phyloP scores from a whole-genome alignment of 495 filamentous ascomycete species.

The Penicillium bialowiezense region DNA sequence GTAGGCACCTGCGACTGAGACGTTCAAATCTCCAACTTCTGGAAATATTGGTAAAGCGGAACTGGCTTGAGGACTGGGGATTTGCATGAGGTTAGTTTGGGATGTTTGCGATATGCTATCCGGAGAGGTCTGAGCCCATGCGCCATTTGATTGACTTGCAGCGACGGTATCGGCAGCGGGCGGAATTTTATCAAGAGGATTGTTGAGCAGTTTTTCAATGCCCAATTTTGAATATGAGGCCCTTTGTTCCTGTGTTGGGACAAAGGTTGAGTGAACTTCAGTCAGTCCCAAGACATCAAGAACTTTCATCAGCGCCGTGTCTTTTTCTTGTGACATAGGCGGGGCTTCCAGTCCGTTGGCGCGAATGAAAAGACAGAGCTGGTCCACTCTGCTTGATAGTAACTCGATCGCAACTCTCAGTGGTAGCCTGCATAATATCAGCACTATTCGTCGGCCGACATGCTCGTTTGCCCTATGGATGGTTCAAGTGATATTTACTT shows the following conservation, averaged over 20 bases:
- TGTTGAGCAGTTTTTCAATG: neutral
- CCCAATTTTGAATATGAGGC: neutral
- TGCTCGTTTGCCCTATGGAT: neutral
- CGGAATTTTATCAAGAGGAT: neutral
- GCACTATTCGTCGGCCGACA: neutral
- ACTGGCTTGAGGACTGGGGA: neutral
- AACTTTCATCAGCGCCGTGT: constrained; percentile 8
- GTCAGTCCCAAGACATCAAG: constrained; percentile 11
- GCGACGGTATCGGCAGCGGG: neutral
- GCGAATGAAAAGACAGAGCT: constrained; percentile 16
- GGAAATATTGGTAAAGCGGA: neutral
- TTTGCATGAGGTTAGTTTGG: neutral
- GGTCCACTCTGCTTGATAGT: constrained; percentile 15
- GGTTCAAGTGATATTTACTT: constrained; percentile 15
- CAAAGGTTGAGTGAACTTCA: neutral
- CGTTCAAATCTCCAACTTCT: neutral
- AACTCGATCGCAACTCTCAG: constrained; percentile 23
- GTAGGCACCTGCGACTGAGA: neutral
- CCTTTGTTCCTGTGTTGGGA: neutral
- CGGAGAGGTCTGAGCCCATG: neutral
- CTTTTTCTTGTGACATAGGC: constrained; percentile 9
- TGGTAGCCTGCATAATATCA: constrained; percentile 7
- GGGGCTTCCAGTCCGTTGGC: constrained; percentile 20
- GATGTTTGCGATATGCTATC: neutral
- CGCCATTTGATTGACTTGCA: neutral